Base-by-base conservation (phyloP, 2,329 filamentous ascomycete species). In the Colletotrichum eleusines region DNA sequence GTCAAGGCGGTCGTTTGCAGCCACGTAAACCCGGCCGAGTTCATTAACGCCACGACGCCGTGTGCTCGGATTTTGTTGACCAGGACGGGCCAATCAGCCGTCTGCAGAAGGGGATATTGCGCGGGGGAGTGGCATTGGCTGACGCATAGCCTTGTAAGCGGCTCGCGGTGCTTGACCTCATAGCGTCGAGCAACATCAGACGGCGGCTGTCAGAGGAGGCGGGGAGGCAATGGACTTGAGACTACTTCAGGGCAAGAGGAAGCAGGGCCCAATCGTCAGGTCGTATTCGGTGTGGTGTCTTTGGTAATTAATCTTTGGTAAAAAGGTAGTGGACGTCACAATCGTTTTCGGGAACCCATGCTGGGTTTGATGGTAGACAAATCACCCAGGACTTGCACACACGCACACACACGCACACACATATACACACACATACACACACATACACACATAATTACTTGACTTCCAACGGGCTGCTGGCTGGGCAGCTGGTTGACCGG, bases 191-290 rank as follows among this genome's bases (percentile, higher is more conserved):
- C 55, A 50, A 71, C 68, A 71, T 71, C 68, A 68, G 68, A 71
- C 68, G 68, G 58, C 64, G 68, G 68, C 68, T 71, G 68, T 63
- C 68, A 68, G 68, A 63, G 50, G 31, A 50, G 50, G 55, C 38
- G 50, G 57, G 57, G 38, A 38, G 40, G 54, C 50, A 50, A 51
- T 68, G 31, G 55, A 38, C 58, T 68, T 63, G 51, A 58, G 44
- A 57, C 62, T 31, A 48, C 46, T 50, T n/a, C 40, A 35, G 38
- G 38, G 44, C 31, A 42, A 38, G 12, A 35, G 31, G 51, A n/a
- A 35, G 40, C 26, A 46, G 26, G 51, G 48, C 16, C n/a, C n/a
- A 26, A n/a, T 26, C 20, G 54, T 50, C 57, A 60, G 9, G 26
- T n/a, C n/a, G 0, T n/a, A n/a, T n/a, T 46, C 20, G 6, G 44